A percentile compares a stretch with the other conserved stretches of the same genome.
Conservation (phyloP, 2,329 filamentous ascomycete genomes). For the Biscogniauxia mediterranea region DNA sequence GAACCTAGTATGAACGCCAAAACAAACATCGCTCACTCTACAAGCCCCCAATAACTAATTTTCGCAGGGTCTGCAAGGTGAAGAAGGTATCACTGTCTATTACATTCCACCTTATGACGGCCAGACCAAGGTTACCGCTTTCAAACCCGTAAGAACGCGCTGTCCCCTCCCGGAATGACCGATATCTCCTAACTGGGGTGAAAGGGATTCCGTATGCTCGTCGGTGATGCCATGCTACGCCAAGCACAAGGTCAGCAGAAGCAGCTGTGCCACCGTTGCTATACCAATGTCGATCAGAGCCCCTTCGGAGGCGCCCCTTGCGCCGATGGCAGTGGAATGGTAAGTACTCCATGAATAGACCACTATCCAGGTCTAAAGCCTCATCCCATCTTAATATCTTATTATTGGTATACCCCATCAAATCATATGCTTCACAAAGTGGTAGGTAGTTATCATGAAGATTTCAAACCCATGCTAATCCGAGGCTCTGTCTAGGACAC, state of each 20-base stretch:
- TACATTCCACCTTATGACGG: slow-evolving; percentile 35
- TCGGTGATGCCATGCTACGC: slow-evolving; percentile 38
- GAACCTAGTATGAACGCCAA: slow-evolving; percentile 24
- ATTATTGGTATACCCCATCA: neutral
- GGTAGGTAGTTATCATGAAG: neutral
- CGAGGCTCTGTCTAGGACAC: slow-evolving; percentile 7
- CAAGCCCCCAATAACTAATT: neutral
- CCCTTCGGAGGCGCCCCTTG: slow-evolving; percentile 27
- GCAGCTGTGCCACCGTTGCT: slow-evolving; percentile 26
- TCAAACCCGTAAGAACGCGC: slow-evolving; percentile 34
- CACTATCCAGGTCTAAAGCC: neutral
- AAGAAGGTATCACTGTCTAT: slow-evolving; percentile 43
- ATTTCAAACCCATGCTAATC: neutral
- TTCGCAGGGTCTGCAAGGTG: neutral
- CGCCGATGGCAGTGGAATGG: slow-evolving; percentile 17
- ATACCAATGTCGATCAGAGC: slow-evolving; percentile 21
- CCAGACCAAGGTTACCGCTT: slow-evolving; percentile 38
- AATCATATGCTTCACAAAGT: neutral
- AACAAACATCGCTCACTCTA: slow-evolving; percentile 16
- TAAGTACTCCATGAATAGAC: neutral
- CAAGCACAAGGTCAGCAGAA: slow-evolving; percentile 33
- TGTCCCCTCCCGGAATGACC: neutral
- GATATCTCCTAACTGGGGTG: neutral
- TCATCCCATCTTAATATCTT: neutral
- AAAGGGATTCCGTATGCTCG: slow-evolving; percentile 43